A percentile compares a stretch with the other conserved stretches of the same genome.
These are phyloP conservation scores for Fusarium tricinctum DNA, from an alignment of 2,329 filamentous ascomycete genomes.

Conservation along the genomic window DNA sequence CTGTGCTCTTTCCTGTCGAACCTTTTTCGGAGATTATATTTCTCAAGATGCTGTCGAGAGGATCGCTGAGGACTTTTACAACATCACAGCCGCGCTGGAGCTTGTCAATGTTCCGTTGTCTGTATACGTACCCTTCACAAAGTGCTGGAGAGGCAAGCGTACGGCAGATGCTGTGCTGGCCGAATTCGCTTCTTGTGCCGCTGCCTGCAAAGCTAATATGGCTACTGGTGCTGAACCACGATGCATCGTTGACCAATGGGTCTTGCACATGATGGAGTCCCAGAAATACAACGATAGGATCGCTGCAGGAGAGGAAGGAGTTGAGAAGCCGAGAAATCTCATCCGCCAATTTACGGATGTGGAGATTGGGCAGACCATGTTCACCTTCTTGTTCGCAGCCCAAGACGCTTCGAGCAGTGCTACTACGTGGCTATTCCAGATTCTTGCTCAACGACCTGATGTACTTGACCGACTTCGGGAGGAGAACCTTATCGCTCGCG, in stretches of 20 bases:
- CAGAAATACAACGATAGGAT: slow-evolving; percentile 74
- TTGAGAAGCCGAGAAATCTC: slow-evolving; percentile 61
- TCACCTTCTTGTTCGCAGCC: slow-evolving; percentile 67
- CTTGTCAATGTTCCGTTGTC: slow-evolving; percentile 80
- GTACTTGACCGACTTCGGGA: slow-evolving; percentile 61
- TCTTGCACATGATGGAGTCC: slow-evolving; percentile 80
- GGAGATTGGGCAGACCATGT: slow-evolving; percentile 65
- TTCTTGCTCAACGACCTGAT: slow-evolving; percentile 65
- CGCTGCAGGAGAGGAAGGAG: slow-evolving; percentile 65
- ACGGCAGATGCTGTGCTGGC: slow-evolving; percentile 77
- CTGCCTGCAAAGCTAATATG: slow-evolving; percentile 79
- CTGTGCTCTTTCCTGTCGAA: slow-evolving; percentile 82
- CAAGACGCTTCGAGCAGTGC: slow-evolving; percentile 68
- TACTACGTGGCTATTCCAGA: slow-evolving; percentile 67
- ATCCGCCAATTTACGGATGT: slow-evolving; percentile 65
- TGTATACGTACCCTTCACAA: slow-evolving; percentile 81
- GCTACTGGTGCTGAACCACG: slow-evolving; percentile 75
- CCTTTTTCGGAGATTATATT: slow-evolving; percentile 86
- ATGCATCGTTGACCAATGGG: slow-evolving; percentile 85
- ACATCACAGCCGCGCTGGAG: slow-evolving; percentile 82
- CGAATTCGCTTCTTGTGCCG: slow-evolving; percentile 79
- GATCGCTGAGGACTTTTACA: slow-evolving; percentile 84
- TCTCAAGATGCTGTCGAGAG: slow-evolving; percentile 77
- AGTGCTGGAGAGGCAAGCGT: slow-evolving; percentile 83
- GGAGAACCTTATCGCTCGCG: slow-evolving; percentile 62